phyloP scores from a whole-genome alignment of 306 rosid genomes.

The Cucurbita pepo region DNA sequence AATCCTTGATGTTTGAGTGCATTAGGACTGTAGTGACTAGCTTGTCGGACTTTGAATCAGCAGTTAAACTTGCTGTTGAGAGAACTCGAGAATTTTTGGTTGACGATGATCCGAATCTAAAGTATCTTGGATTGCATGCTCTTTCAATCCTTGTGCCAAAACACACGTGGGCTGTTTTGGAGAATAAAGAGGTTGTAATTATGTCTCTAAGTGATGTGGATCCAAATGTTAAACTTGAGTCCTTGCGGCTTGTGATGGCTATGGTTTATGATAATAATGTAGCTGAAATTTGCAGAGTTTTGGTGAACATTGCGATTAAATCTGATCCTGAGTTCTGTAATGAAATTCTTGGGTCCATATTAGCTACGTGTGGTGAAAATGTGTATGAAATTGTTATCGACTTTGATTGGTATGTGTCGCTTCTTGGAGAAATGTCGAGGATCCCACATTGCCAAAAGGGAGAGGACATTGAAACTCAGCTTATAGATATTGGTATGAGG shows the following conservation, averaged over 20 bases:
- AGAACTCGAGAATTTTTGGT: slow-evolving; percentile 53
- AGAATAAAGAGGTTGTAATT: slow-evolving; percentile 71
- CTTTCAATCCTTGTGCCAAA: slow-evolving; percentile 36
- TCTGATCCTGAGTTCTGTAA: slow-evolving; percentile 74
- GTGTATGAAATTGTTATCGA: slow-evolving; percentile 64
- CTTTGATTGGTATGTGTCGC: slow-evolving; percentile 82
- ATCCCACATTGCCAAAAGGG: slow-evolving; percentile 74
- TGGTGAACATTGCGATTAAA: slow-evolving; percentile 62
- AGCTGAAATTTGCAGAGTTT: slow-evolving; percentile 53
- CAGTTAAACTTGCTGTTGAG: slow-evolving; percentile 52
- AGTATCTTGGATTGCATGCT: slow-evolving; percentile 73
- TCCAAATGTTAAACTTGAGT: slow-evolving; percentile 65
- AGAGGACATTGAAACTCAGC: slow-evolving; percentile 80
- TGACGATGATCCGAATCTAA: slow-evolving; percentile 77
- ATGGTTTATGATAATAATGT: slow-evolving; percentile 72
- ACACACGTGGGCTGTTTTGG: slow-evolving; percentile 73
- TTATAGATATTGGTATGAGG: slow-evolving; percentile 75
- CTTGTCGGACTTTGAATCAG: slow-evolving; percentile 46
- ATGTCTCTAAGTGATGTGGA: slow-evolving; percentile 72
- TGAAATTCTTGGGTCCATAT: slow-evolving; percentile 61
- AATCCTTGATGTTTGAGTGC: slow-evolving; percentile 72
- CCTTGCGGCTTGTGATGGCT: slow-evolving; percentile 60
- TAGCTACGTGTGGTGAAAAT: slow-evolving; percentile 42
- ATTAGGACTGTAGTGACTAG: slow-evolving; percentile 67
- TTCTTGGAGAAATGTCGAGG: slow-evolving; percentile 71